Percentiles rank a stretch among this genome's conserved stretches.
These are phyloP conservation scores for Starmerella lactis-condensi DNA, from an alignment of 805 yeast genomes.

Conservation along the genomic window DNA sequence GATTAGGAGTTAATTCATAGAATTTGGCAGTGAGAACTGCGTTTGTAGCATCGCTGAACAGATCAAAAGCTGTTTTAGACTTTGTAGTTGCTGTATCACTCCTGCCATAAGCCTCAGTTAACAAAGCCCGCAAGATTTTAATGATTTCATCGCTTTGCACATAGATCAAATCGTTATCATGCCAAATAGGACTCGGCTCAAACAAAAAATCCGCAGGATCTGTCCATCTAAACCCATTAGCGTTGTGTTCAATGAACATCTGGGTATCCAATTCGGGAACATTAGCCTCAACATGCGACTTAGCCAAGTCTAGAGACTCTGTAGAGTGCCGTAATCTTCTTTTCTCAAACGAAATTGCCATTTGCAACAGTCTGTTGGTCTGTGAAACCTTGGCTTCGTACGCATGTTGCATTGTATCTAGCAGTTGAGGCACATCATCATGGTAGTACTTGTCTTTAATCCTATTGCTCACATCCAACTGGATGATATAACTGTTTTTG, in stretches of 20 bases:
- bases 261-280: constrained; percentile 57
- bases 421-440: constrained; percentile 79
- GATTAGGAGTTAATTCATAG: constrained; percentile 17
- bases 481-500: constrained; percentile 69
- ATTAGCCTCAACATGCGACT: constrained; percentile 46
- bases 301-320: constrained; percentile 32
- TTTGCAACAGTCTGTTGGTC: constrained; percentile 43
- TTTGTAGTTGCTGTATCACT: constrained; percentile 14
- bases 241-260: constrained; percentile 85
- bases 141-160: constrained; percentile 27
- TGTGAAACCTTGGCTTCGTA: constrained; percentile 61
- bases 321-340: constrained; percentile 29
- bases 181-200: constrained; percentile 88
- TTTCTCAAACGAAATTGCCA: constrained; percentile 46
- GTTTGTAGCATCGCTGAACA: constrained; percentile 26
- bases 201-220: constrained; percentile 77
- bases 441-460: constrained; percentile 80
- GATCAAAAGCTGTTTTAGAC: constrained; percentile 12
- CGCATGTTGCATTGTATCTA: constrained; percentile 68
- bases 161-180: constrained; percentile 68
- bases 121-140: constrained; percentile 22
- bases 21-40: constrained; percentile 17
- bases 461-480: constrained; percentile 70
- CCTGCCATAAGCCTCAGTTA: constrained; percentile 25
- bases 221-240: constrained; percentile 36